Conservation (phyloP, 2,329 filamentous ascomycete species). For the Dothidotthia symphoricarpi region DNA sequence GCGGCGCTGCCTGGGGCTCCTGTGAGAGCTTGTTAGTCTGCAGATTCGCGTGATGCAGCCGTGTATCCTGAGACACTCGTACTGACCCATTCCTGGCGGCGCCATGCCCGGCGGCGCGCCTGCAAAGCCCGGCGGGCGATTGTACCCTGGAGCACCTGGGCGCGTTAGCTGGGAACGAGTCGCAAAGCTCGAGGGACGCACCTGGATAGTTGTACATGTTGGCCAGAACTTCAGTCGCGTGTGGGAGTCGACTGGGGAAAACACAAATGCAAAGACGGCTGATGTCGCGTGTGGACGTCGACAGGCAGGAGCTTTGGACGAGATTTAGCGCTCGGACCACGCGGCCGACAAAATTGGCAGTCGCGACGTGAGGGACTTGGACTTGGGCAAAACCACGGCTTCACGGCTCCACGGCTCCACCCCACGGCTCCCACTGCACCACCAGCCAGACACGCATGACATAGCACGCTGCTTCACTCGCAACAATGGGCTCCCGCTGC, state of each 20-base stretch:
- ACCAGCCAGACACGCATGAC: constrained; percentile 1
- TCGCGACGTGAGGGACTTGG: constrained; percentile 1
- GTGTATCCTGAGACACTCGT: not conserved
- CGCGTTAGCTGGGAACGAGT: constrained; percentile 18
- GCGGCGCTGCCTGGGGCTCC: constrained; percentile 15
- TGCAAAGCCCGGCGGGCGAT: constrained; percentile 70
- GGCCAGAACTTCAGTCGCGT: constrained; percentile 2
- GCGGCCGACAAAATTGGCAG: constrained; percentile 25
- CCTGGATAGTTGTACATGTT: constrained; percentile 42
- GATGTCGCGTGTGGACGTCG: constrained; percentile 10
- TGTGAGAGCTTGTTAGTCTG: not conserved
- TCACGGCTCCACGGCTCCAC: too few relatives aligned
- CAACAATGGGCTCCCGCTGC: constrained; percentile 32
- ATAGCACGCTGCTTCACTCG: not conserved
- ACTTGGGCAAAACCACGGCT: too few relatives aligned
- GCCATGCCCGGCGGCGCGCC: constrained; percentile 73
- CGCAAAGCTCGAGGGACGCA: constrained; percentile 9
- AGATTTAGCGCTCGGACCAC: constrained; percentile 18
- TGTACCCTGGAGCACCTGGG: constrained; percentile 61
- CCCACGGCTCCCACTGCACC: too few relatives aligned
- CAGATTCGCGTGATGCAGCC: too few relatives aligned
- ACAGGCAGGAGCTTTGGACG: constrained; percentile 6
- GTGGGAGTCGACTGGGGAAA: too few relatives aligned
- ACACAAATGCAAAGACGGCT: not conserved
- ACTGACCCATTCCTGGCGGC: constrained; percentile 77